phyloP scores from a whole-genome alignment of 2,329 filamentous ascomycete genomes.

The Xylariales sp. region DNA sequence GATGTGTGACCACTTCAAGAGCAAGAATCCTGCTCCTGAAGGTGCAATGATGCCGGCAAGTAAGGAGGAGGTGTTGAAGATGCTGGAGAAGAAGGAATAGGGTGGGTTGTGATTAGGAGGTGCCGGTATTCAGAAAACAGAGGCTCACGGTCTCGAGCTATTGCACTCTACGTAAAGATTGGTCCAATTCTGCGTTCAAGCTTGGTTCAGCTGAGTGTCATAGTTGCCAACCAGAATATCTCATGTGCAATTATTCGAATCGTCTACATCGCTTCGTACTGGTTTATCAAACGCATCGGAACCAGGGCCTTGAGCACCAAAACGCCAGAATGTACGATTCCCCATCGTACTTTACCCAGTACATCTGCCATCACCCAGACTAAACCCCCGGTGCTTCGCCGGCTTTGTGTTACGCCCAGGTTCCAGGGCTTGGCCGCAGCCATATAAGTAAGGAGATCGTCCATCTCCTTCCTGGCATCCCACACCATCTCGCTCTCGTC shows the following conservation, averaged over 20 bases:
- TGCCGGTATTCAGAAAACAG: too few relatives aligned
- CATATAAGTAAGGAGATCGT: conserved; percentile 34
- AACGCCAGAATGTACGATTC: conserved; percentile 57
- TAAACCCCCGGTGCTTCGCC: conserved; percentile 46
- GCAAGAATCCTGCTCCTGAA: neutral
- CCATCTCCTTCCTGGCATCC: conserved; percentile 46
- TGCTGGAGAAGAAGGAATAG: conserved; percentile 1
- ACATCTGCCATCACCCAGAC: conserved; percentile 51
- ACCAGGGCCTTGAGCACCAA: conserved; percentile 39
- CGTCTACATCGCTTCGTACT: conserved; percentile 6
- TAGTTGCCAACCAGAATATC: neutral
- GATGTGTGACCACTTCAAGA: conserved; percentile 1
- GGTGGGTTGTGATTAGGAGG: too few relatives aligned
- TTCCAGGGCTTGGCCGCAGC: conserved; percentile 31
- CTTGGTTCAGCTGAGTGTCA: neutral
- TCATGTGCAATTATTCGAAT: neutral
- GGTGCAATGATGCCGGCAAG: conserved; percentile 6
- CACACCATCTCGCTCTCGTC: conserved; percentile 45
- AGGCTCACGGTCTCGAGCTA: neutral
- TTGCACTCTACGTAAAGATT: too few relatives aligned
- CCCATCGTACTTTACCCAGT: conserved; percentile 55
- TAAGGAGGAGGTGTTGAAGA: conserved; percentile 5
- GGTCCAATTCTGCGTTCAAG: neutral
- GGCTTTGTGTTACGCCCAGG: conserved; percentile 32
- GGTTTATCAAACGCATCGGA: conserved; percentile 17